Base-by-base conservation (phyloP, 2,329 filamentous ascomycete species). In the Colletotrichum destructivum region DNA sequence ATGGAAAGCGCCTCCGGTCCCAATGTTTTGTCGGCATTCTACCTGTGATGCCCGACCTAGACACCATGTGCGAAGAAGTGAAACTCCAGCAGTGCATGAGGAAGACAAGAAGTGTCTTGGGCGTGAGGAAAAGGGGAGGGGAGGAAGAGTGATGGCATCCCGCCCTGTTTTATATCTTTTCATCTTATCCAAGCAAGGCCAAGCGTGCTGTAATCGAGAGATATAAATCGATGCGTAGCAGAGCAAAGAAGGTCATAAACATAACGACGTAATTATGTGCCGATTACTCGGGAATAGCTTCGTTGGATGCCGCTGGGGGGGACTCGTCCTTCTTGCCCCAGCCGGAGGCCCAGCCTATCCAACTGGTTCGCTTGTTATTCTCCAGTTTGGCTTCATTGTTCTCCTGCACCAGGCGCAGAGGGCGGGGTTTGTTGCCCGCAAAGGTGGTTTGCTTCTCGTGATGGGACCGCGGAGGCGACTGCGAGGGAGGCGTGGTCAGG, bases 401-500 rank as follows among this genome's bases (percentile, higher is more conserved):
- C 83, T 97, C 94, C 82, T 96, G 93, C 57, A 98, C 95, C 40
- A 99, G 87, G 18, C 96, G 89, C 75, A 99, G 85, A 8, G 96
- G 96, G 46, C 95, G 89, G 70, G 97, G 91, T 82, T 96, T 96
- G 78, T 91, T 92, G 55, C 90, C 89, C 67, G 89, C 83, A 74
- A 89, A 89, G 2, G 88, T 90, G 47, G 87, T 89, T 71, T 85
- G 84, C 80, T 89, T 89, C 77, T 91, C 87, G 71, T 82, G 81
- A 72, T 86, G 83, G 38, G 82, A 81, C 57, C 81, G 80, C 13
- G 89, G 85, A 18, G 90, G 90, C 38, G 89, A 89, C 82, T 91
- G 82, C 61, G 82, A 86, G 56, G 81, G 83, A 56, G 81, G 82
- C 55, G 83, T 86, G n/a, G 81, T 82, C 65, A 83, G 78, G 31